Percentiles rank a stretch among this genome's conserved stretches.
Conservation (phyloP, 164 flowering plant genomes). For the Taxillus chinensis region DNA sequence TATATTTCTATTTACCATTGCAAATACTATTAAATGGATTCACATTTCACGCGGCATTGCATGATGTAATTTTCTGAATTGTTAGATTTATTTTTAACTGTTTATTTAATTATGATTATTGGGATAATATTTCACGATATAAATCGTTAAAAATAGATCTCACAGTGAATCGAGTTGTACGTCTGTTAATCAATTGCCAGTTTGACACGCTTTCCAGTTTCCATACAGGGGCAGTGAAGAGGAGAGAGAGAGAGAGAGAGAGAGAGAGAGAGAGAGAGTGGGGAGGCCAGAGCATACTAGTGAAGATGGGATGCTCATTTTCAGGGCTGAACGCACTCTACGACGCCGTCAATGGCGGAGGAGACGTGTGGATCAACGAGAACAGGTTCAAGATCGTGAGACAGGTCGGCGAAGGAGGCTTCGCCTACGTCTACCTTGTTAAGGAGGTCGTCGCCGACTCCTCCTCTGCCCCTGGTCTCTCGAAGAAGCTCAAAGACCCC, state of each 20-base stretch:
- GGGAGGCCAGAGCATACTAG: neutral
- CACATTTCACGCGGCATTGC: too few species aligned
- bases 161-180: too few species aligned
- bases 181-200: too few species aligned
- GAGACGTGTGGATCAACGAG: constrained; percentile 98
- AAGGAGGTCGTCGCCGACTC: constrained; percentile 53
- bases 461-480: constrained; percentile 24
- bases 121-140: too few species aligned
- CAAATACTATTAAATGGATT: too few species aligned
- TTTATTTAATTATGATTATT: too few species aligned
- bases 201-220: too few species aligned
- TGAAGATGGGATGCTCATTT: constrained; percentile 77
- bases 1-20: too few species aligned
- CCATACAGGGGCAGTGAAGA: too few species aligned
- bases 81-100: too few species aligned
- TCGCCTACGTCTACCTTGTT: constrained; percentile 76
- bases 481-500: constrained; percentile 66
- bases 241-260: constrained; percentile 3
- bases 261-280: constrained; percentile 5
- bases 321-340: constrained; percentile 94
- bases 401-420: constrained; percentile 96
- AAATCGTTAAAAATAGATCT: too few species aligned
- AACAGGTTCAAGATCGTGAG: constrained; percentile 76
- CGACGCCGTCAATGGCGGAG: constrained; percentile 86
- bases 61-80: too few species aligned